Conservation (phyloP, 2,329 filamentous ascomycete species). For the Monosporascus sp. region DNA sequence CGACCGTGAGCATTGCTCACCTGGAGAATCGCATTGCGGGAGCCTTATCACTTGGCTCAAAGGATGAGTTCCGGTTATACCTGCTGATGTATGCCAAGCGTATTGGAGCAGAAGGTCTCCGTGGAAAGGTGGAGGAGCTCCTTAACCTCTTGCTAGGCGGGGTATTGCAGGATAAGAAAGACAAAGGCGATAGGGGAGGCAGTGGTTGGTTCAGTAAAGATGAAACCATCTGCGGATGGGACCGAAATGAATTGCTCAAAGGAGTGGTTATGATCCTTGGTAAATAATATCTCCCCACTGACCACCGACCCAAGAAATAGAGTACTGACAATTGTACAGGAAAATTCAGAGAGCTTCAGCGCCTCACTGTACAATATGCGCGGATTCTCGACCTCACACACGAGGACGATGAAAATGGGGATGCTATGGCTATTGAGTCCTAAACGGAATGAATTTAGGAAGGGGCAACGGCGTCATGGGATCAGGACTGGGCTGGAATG, state of each 20-base stretch:
- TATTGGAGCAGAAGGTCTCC: constrained; percentile 81
- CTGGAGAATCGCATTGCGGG: constrained; percentile 92
- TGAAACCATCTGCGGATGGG: constrained; percentile 83
- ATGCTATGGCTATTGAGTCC: constrained; percentile 27
- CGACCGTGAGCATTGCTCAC: constrained; percentile 86
- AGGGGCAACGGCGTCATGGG: not conserved
- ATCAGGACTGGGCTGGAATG: not conserved
- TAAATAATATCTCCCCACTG: constrained; percentile 41
- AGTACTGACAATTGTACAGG: constrained; percentile 48
- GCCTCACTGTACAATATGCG: constrained; percentile 92
- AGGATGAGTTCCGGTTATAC: constrained; percentile 90
- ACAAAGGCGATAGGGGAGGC: constrained; percentile 38
- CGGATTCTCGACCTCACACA: constrained; percentile 64
- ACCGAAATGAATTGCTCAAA: constrained; percentile 78
- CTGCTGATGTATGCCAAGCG: constrained; percentile 98
- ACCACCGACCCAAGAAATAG: not conserved
- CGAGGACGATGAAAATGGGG: constrained; percentile 39
- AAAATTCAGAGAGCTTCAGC: constrained; percentile 91
- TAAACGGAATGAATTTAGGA: constrained; percentile 6
- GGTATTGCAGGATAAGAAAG: constrained; percentile 52
- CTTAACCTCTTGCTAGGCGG: constrained; percentile 76
- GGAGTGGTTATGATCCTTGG: constrained; percentile 90
- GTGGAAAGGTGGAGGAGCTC: constrained; percentile 88
- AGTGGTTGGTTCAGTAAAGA: constrained; percentile 61
- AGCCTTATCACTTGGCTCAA: constrained; percentile 75